These are phyloP conservation scores for Moesziomyces globuligerus DNA, from an alignment of 1,284 basidiomycete genomes.

Conservation along the genomic window DNA sequence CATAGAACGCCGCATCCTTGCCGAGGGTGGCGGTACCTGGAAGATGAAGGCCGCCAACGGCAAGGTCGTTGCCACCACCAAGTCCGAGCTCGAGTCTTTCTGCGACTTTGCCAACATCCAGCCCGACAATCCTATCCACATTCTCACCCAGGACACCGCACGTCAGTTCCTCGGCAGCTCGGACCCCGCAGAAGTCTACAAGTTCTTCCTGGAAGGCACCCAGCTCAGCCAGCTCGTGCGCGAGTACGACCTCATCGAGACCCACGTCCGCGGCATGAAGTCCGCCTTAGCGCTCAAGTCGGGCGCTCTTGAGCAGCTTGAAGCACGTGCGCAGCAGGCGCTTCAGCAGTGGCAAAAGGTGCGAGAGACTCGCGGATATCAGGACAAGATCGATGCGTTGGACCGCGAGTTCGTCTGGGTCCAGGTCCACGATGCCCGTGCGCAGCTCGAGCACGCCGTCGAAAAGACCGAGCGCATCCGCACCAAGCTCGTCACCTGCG, in stretches of 20 bases:
- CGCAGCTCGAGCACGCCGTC: conserved; percentile 52
- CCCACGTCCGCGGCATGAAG: conserved; percentile 55
- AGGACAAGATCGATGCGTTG: conserved; percentile 76
- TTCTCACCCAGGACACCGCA: conserved; percentile 72
- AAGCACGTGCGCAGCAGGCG: conserved; percentile 74
- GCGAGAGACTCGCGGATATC: conserved; percentile 77
- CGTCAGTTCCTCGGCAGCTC: conserved; percentile 89
- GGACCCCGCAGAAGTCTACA: conserved; percentile 85
- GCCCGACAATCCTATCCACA: conserved; percentile 95
- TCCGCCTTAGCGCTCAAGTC: conserved; percentile 67
- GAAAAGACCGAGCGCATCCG: conserved; percentile 41
- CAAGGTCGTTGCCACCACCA: conserved; percentile 79
- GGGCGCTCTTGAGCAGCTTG: conserved; percentile 79
- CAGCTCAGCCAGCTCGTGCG: conserved; percentile 86
- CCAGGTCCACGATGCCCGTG: conserved; percentile 79
- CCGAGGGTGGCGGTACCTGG: conserved; percentile 79
- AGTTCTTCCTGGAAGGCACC: conserved; percentile 91
- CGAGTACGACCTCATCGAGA: conserved; percentile 81
- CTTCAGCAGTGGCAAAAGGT: conserved; percentile 77
- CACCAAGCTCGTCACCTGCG: conserved; percentile 33
- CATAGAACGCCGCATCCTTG: conserved; percentile 83
- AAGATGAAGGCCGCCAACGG: conserved; percentile 80
- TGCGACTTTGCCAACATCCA: conserved; percentile 97
- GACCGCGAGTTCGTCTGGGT: conserved; percentile 90
- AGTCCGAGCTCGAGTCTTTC: conserved; percentile 84